Conservation (phyloP, 192 early-diverging fungal genomes). For the Kickxella alabastrina region DNA sequence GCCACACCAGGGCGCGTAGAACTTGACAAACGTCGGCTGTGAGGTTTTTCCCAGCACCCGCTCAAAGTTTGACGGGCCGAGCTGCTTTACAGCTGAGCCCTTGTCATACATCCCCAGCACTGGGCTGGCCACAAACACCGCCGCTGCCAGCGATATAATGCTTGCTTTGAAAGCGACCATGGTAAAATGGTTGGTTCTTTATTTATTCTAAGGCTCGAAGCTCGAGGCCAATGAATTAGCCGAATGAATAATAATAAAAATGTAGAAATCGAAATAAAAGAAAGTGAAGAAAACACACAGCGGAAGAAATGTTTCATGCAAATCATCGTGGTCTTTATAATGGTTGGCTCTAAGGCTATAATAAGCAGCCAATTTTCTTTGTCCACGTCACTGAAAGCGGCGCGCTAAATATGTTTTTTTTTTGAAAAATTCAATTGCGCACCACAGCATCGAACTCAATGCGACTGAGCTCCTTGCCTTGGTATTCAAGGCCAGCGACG, state of each 20-base stretch:
- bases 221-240: too few relatives aligned
- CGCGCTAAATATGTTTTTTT: too few relatives aligned
- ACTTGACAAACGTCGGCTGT: constrained; percentile 81
- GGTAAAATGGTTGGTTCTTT: not conserved
- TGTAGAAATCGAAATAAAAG: not conserved
- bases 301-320: too few relatives aligned
- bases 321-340: too few relatives aligned
- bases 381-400: too few relatives aligned
- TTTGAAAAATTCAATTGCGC: constrained; percentile 18
- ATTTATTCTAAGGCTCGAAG: not conserved
- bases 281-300: not conserved
- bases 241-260: not conserved
- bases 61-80: constrained; percentile 63
- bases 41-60: constrained; percentile 57
- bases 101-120: constrained; percentile 54
- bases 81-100: constrained; percentile 56
- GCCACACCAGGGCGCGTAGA: constrained; percentile 97
- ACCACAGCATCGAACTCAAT: constrained; percentile 38
- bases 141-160: constrained; percentile 7
- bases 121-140: constrained; percentile 8
- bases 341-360: too few relatives aligned
- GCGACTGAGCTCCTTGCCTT: constrained; percentile 39
- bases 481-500: constrained; percentile 61
- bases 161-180: not conserved
- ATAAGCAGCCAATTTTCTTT: too few relatives aligned